Base-by-base conservation (phyloP, 192 early-diverging fungal genomes). In the Coemansia sp. region DNA sequence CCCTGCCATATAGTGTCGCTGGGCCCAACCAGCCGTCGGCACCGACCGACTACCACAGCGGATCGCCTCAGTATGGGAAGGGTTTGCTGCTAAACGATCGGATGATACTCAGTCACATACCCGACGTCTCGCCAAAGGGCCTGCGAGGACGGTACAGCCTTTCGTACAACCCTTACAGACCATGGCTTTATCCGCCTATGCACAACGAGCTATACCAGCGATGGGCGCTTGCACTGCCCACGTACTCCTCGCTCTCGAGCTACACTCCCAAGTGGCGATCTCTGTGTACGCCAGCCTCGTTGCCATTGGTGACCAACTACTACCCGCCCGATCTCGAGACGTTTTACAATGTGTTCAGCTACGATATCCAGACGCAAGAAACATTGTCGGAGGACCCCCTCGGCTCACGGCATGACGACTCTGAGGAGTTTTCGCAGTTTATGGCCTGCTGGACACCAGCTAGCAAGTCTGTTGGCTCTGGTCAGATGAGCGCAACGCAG, bases 241-340 rank as follows among this genome's bases (percentile, higher is more conserved):
- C 85, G 50, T 78, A 45, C 77, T 68, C 28, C 73, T 76, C 62
- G 71, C 82, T 51, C 72, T 86, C 58, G 82, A 87, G 57, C 85
- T 88, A 39, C 76, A 87, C 62, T 83, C 88, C 18, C 81, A 81
- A 95, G 45, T 99, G 97, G 97, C 88, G 87, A 53, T 95, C 95
- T 4, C 65, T 99, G 20, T 91, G 87, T 60, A 95, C 93, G 10
- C 97, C 97, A 0, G 97, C 95, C 11, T 94, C 92, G 68, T 74
- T 99, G 38, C 97, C 97, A 9, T 72, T 99, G 42, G 96, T 94
- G 1, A 95, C 92, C 0, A 92, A 96, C 65, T 95, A 86, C 58
- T 91, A 89, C 11, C 82, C 91, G 3, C 65, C 61, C 6, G 90
- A 95, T 59, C 74, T 95, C 0, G 63, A 67, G 35, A 71, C 79